phyloP scores from a whole-genome alignment of 2,329 filamentous ascomycete species.

The Fusarium compactum region DNA sequence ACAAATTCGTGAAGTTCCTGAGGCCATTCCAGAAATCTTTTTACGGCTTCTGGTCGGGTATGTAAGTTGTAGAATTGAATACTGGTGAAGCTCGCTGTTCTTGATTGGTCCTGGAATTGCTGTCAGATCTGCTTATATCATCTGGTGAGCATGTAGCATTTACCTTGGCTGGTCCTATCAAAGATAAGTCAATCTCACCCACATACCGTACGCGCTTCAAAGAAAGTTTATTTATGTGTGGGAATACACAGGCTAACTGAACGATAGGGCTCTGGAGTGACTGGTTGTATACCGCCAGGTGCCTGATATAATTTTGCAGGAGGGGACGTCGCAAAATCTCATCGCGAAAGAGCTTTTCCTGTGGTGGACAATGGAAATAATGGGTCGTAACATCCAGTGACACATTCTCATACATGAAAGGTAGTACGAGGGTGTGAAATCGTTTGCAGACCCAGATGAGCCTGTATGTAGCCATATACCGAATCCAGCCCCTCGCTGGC shows the following conservation, averaged over 20 bases:
- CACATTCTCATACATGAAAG: background rate
- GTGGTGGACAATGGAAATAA: background rate
- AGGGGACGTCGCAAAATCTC: background rate
- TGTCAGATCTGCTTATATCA: too few relatives aligned
- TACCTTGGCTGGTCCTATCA: background rate
- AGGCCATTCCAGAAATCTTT: too few relatives aligned
- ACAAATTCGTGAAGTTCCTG: too few relatives aligned
- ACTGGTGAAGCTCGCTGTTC: too few relatives aligned
- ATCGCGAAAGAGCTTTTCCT: background rate
- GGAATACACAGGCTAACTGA: background rate
- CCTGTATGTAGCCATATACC: background rate
- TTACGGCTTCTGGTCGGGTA: too few relatives aligned
- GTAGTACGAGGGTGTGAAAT: background rate
- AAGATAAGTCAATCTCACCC: background rate
- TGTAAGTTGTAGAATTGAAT: too few relatives aligned
- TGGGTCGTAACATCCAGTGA: background rate
- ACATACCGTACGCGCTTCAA: background rate
- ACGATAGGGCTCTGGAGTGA: background rate
- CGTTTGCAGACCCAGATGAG: background rate
- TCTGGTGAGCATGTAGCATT: too few relatives aligned
- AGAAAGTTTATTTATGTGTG: background rate
- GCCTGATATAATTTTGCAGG: background rate
- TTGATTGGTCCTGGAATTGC: too few relatives aligned
- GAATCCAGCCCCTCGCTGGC: background rate
- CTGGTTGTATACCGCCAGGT: background rate